phyloP scores from a whole-genome alignment of 352 stramenopile species.

The Pythium scleroteichum region DNA sequence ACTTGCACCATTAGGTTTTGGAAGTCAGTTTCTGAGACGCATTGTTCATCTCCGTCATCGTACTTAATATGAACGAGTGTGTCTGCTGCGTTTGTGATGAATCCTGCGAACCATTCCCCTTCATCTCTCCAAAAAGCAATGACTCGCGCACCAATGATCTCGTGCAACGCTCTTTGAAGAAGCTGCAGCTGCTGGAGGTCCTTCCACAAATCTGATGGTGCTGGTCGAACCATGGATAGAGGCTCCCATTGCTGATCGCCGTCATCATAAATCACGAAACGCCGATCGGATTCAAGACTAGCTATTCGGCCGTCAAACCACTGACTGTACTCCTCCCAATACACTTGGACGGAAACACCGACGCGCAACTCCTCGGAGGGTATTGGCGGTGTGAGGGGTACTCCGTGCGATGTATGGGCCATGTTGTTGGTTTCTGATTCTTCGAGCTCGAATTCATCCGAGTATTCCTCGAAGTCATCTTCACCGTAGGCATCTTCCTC shows the following conservation, averaged over 20 bases:
- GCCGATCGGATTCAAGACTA: conserved; percentile 18
- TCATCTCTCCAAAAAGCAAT: conserved; percentile 48
- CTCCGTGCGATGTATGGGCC: too few relatives aligned
- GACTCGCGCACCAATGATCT: conserved; percentile 18
- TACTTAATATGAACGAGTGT: conserved; percentile 39
- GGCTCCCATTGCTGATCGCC: conserved; percentile 50
- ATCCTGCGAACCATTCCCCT: conserved; percentile 43
- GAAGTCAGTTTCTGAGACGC: conserved; percentile 33
- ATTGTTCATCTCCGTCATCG: conserved; percentile 53
- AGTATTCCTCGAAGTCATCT: conserved; percentile 55
- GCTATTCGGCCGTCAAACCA: conserved; percentile 45
- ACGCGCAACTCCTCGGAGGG: neutral
- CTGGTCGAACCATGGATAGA: conserved; percentile 12
- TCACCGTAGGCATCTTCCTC: conserved; percentile 32
- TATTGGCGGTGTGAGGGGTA: too few relatives aligned
- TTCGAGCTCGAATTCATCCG: conserved; percentile 47
- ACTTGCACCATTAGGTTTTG: conserved; percentile 35
- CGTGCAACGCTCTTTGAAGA: neutral
- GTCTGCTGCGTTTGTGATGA: conserved; percentile 17
- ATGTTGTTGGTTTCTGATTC: neutral
- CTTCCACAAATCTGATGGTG: conserved; percentile 6
- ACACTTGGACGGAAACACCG: conserved; percentile 44
- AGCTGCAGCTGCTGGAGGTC: conserved; percentile 35
- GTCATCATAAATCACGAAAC: conserved; percentile 49
- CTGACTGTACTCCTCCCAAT: conserved; percentile 42